phyloP scores from a whole-genome alignment of 1,139 yeast species.

The Pichia sp. region DNA sequence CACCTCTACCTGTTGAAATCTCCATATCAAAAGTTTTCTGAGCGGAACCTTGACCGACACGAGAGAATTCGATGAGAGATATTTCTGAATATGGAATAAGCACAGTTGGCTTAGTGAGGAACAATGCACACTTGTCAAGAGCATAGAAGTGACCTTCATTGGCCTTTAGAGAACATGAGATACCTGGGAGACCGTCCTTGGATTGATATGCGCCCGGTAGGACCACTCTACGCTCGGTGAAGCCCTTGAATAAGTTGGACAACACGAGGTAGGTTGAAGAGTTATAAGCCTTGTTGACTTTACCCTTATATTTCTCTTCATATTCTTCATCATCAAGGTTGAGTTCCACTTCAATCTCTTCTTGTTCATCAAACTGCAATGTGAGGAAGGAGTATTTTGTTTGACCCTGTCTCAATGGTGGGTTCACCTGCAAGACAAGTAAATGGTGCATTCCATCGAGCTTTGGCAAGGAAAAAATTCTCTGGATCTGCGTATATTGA shows the following conservation, averaged over 20 bases:
- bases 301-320: constrained; percentile 67
- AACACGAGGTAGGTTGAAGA: constrained; percentile 86
- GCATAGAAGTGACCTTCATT: constrained; percentile 92
- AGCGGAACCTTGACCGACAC: constrained; percentile 77
- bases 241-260: constrained; percentile 83
- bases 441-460: constrained; percentile 91
- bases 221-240: constrained; percentile 78
- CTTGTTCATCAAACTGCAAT: constrained; percentile 82
- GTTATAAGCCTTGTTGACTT: constrained; percentile 65
- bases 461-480: constrained; percentile 86
- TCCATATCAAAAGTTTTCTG: constrained; percentile 93
- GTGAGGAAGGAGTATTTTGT: constrained; percentile 92
- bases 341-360: constrained; percentile 85
- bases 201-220: constrained; percentile 84
- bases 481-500: constrained; percentile 83
- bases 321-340: constrained; percentile 81
- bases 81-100: constrained; percentile 86
- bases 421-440: constrained; percentile 85
- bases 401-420: constrained; percentile 92
- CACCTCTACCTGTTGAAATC: constrained; percentile 58
- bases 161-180: constrained; percentile 88
- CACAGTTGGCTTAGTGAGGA: constrained; percentile 90
- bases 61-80: constrained; percentile 68
- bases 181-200: constrained; percentile 69
- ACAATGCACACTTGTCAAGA: constrained; percentile 81